Percentiles rank a stretch among this genome's conserved stretches.
Evolutionary conservation across 1,284 basidiomycete genomes (phyloP).

Genomic region (Cutaneotrichosporon daszewskae): DNA sequence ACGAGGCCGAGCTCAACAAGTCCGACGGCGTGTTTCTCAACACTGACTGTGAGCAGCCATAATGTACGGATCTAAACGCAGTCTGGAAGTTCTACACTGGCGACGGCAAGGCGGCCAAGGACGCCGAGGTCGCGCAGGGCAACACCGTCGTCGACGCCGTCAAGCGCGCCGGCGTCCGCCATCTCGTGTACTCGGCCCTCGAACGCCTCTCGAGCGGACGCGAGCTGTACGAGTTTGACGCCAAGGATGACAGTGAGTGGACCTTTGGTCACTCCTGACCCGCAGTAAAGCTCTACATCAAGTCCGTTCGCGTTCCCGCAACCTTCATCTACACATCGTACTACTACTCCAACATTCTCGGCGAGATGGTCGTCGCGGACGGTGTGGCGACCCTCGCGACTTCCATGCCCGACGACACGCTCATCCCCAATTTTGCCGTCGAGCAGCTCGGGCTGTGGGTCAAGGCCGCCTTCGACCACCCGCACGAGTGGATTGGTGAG

Average conservation of each 20-base stretch:
- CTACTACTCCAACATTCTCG: neutral
- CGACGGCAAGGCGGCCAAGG: neutral
- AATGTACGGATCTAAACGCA: too few species aligned
- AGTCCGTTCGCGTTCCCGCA: neutral
- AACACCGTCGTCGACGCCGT: neutral
- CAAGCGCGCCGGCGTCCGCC: neutral
- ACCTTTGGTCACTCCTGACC: too few species aligned
- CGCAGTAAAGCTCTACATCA: too few species aligned
- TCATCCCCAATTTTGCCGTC: neutral
- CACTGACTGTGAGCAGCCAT: constrained; percentile 22
- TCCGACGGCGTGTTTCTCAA: constrained; percentile 24
- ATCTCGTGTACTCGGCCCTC: neutral
- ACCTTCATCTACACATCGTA: neutral
- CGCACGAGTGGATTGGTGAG: too few species aligned
- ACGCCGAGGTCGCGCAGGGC: neutral
- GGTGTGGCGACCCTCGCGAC: neutral
- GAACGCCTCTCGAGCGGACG: neutral
- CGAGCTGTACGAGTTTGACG: neutral
- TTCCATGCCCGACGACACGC: neutral
- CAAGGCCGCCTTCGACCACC: too few species aligned
- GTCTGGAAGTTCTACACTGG: neutral
- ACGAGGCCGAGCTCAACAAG: constrained; percentile 20
- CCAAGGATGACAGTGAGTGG: too few species aligned
- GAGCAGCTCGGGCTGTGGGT: too few species aligned
- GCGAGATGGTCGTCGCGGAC: neutral